These are phyloP conservation scores for Naganishia sp. DNA, from an alignment of 1,284 basidiomycete genomes.

Conservation along the genomic window DNA sequence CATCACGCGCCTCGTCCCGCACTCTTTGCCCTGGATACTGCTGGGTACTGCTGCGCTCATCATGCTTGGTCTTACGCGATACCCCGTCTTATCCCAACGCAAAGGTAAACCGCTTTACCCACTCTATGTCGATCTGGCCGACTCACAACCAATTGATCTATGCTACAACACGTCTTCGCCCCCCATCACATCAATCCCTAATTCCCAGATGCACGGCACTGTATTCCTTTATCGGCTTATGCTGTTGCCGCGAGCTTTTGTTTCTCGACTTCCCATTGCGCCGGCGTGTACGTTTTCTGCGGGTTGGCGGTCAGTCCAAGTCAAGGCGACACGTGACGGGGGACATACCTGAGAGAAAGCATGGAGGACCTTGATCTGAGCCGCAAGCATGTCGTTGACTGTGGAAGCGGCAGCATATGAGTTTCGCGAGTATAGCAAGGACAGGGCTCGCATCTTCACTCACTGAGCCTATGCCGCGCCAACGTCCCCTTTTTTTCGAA, in stretches of 20 bases:
- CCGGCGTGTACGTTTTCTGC: constrained; percentile 30
- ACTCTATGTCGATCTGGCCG: neutral
- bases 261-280: constrained; percentile 30
- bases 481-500: constrained; percentile 52
- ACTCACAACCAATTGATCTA: constrained; percentile 5
- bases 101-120: neutral
- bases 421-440: neutral
- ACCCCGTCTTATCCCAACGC: too few species aligned
- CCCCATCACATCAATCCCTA: neutral
- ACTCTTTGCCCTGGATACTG: too few species aligned
- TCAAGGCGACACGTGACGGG: neutral
- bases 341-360: constrained; percentile 51
- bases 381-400: constrained; percentile 51
- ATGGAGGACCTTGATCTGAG: constrained; percentile 50
- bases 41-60: too few species aligned
- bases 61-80: too few species aligned
- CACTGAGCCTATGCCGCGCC: constrained; percentile 51
- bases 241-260: constrained; percentile 12
- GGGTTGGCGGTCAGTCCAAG: neutral
- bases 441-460: constrained; percentile 25
- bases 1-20: too few species aligned
- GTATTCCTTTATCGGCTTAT: neutral
- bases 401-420: neutral
- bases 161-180: neutral
- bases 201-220: neutral